Conservation (phyloP, 495 filamentous ascomycete species). For the Penicillium angulare region DNA sequence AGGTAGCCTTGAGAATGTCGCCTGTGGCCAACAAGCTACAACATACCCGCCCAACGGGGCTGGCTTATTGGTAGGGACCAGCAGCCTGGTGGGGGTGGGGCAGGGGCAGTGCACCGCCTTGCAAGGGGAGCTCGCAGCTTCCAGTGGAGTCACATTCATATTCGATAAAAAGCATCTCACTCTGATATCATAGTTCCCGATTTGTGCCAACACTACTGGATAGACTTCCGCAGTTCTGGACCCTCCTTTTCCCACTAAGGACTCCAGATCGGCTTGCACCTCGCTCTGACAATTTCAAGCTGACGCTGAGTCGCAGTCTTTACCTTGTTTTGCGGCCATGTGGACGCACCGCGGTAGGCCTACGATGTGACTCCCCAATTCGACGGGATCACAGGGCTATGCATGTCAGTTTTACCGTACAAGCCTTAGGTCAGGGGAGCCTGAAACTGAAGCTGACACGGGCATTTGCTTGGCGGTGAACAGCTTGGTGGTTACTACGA, state of each 20-base stretch:
- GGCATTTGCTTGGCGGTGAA: background rate
- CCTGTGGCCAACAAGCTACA: conserved; percentile 9
- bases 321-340: background rate
- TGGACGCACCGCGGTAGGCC: background rate
- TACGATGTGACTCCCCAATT: too few species aligned
- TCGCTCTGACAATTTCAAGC: conserved; percentile 8
- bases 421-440: background rate
- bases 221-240: conserved; percentile 9
- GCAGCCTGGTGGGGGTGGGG: conserved; percentile 24
- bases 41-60: background rate
- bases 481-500: background rate
- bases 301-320: too few species aligned
- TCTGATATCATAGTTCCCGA: conserved; percentile 15
- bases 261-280: conserved; percentile 14
- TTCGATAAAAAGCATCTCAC: background rate
- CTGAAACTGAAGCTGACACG: too few species aligned
- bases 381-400: background rate
- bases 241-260: conserved; percentile 4
- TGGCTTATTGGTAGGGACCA: conserved; percentile 14
- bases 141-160: conserved; percentile 16
- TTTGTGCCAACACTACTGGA: background rate
- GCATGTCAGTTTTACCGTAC: conserved; percentile 2
- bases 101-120: conserved; percentile 31
- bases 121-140: conserved; percentile 22
- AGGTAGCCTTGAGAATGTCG: background rate